Conservation (phyloP, 768 basidiomycete species). For the Boletus huronensis region DNA sequence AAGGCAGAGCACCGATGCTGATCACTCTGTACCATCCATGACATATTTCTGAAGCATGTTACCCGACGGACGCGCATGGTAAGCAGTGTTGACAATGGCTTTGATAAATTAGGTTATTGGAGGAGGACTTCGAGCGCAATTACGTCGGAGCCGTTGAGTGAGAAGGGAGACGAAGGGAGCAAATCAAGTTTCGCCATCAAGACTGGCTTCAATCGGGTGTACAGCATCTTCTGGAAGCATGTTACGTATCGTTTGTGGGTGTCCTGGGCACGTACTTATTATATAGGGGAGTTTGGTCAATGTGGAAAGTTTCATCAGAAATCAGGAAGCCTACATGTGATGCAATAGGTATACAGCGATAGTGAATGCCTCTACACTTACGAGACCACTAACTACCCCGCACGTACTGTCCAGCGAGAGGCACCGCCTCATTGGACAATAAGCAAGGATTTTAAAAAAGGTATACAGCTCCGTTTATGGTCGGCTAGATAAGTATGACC, state of each 20-base stretch:
- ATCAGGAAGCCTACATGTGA: neutral
- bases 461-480: neutral
- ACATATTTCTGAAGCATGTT: neutral
- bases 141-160: slow-evolving; percentile 1
- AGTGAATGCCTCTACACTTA: no score
- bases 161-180: neutral
- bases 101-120: no score
- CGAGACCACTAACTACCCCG: no score
- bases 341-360: no score
- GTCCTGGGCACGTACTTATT: neutral
- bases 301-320: neutral
- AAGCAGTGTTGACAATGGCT: no score
- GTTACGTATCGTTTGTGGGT: neutral
- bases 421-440: no score
- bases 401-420: no score
- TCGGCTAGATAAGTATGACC: neutral
- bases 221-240: slow-evolving; percentile 10
- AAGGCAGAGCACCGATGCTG: no score
- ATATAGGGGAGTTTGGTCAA: neutral
- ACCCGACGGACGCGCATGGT: neutral
- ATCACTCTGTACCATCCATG: neutral
- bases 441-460: no score
- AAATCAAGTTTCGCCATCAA: slow-evolving; percentile 11
- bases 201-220: slow-evolving; percentile 7
- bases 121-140: neutral